Conservation (phyloP, 768 basidiomycete species). For the Russula abietina region DNA sequence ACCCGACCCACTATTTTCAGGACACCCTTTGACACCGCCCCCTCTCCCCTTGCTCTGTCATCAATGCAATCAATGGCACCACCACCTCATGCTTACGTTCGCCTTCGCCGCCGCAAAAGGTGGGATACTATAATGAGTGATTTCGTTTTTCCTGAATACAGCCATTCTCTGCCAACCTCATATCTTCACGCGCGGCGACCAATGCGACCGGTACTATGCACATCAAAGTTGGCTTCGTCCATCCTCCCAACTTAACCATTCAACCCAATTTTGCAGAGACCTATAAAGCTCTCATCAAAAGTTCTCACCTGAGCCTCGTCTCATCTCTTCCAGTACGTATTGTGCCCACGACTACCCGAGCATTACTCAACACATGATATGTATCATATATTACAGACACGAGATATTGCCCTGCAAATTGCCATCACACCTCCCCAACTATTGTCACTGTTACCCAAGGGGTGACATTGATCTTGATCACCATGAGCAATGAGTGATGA, state of each 20-base stretch:
- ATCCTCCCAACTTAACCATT: slow-evolving; percentile 37
- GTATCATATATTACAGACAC: slow-evolving; percentile 47
- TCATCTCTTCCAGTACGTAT: slow-evolving; percentile 64
- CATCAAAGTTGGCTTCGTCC: slow-evolving; percentile 57
- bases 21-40: too few species aligned
- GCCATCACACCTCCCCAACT: too few species aligned
- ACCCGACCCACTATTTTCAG: too few species aligned
- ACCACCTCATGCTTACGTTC: too few species aligned
- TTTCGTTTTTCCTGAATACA: slow-evolving; percentile 27
- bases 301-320: slow-evolving; percentile 59
- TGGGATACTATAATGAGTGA: slow-evolving; percentile 2
- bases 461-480: too few species aligned
- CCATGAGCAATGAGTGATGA: too few species aligned
- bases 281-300: slow-evolving; percentile 56
- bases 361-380: background rate
- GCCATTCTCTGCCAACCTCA: slow-evolving; percentile 43
- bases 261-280: slow-evolving; percentile 54
- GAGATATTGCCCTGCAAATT: too few species aligned
- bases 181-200: slow-evolving; percentile 44
- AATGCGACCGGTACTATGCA: slow-evolving; percentile 48
- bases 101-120: slow-evolving; percentile 28
- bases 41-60: too few species aligned
- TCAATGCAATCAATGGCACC: too few species aligned
- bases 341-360: background rate
- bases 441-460: too few species aligned